A percentile compares a stretch with the other conserved stretches of the same genome.
Conservation (phyloP, 2,329 filamentous ascomycete species). For the Ceratocystis smalleyi region DNA sequence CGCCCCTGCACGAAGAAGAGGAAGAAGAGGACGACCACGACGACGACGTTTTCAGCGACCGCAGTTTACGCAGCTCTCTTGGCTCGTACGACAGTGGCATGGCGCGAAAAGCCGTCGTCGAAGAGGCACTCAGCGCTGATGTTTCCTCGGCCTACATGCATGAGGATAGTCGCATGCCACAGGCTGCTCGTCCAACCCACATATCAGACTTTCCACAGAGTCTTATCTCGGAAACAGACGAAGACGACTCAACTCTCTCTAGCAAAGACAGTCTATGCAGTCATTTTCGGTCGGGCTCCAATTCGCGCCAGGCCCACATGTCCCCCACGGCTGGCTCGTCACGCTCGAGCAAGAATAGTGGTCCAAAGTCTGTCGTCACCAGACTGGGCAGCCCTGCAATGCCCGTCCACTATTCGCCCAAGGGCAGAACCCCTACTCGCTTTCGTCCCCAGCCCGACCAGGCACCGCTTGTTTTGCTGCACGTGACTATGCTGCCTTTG, state of each 20-base stretch:
- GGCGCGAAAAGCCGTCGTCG: slow-evolving; percentile 20
- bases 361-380: slow-evolving; percentile 33
- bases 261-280: slow-evolving; percentile 42
- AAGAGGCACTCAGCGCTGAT: slow-evolving; percentile 17
- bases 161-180: slow-evolving; percentile 19
- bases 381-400: slow-evolving; percentile 39
- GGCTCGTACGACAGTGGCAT: slow-evolving; percentile 32
- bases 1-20: slow-evolving; percentile 34
- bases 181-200: slow-evolving; percentile 26
- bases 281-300: slow-evolving; percentile 53
- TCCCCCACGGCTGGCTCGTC: slow-evolving; percentile 47
- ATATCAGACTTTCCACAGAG: slow-evolving; percentile 39
- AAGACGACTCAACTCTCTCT: not conserved
- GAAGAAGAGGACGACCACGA: slow-evolving; percentile 26
- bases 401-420: slow-evolving; percentile 39
- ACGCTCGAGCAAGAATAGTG: slow-evolving; percentile 35
- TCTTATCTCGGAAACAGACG: slow-evolving; percentile 34
- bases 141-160: slow-evolving; percentile 6
- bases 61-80: slow-evolving; percentile 41
- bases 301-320: slow-evolving; percentile 57
- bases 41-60: slow-evolving; percentile 45
- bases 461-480: slow-evolving; percentile 58
- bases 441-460: slow-evolving; percentile 44
- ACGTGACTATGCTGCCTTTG: slow-evolving; percentile 60
- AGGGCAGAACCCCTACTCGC: slow-evolving; percentile 40